Evolutionary conservation across 805 yeast species (phyloP).

Genomic region (Torulaspora indica): DNA sequence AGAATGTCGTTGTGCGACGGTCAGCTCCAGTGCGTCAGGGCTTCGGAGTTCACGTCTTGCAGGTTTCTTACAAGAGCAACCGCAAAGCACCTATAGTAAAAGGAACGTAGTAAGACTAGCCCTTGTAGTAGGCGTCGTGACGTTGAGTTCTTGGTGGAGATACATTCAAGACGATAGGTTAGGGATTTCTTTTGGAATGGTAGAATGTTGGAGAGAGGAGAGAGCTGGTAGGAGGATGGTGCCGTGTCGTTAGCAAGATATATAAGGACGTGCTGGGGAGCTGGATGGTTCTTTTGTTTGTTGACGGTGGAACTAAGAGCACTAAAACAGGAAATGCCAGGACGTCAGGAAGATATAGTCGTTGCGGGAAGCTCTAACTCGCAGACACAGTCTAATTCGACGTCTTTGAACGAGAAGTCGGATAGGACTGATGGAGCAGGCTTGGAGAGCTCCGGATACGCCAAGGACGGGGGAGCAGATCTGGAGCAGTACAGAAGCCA

Average conservation of each 20-base stretch:
- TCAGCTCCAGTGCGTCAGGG: background rate
- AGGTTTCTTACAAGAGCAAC: background rate
- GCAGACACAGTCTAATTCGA: constrained; percentile 8
- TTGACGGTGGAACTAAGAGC: background rate
- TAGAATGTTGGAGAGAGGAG: too few relatives aligned
- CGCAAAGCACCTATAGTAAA: background rate
- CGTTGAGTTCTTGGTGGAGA: background rate
- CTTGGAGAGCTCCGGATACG: constrained; percentile 2
- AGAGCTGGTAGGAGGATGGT: too few relatives aligned
- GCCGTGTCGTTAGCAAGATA: background rate
- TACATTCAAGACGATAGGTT: background rate
- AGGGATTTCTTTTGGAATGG: background rate
- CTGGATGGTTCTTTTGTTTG: background rate
- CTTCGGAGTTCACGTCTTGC: too few relatives aligned
- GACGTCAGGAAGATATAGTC: background rate
- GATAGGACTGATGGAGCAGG: constrained; percentile 5
- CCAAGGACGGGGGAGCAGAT: constrained; percentile 8
- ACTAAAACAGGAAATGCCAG: background rate
- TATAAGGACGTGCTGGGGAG: background rate
- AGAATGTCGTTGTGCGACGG: background rate
- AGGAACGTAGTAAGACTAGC: background rate
- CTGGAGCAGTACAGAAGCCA: constrained; percentile 11
- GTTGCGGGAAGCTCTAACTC: constrained; percentile 8
- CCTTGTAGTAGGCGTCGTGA: background rate
- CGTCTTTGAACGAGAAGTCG: constrained; percentile 8